phyloP scores from a whole-genome alignment of 148 eudicot species.

The Polygonum aviculare region DNA sequence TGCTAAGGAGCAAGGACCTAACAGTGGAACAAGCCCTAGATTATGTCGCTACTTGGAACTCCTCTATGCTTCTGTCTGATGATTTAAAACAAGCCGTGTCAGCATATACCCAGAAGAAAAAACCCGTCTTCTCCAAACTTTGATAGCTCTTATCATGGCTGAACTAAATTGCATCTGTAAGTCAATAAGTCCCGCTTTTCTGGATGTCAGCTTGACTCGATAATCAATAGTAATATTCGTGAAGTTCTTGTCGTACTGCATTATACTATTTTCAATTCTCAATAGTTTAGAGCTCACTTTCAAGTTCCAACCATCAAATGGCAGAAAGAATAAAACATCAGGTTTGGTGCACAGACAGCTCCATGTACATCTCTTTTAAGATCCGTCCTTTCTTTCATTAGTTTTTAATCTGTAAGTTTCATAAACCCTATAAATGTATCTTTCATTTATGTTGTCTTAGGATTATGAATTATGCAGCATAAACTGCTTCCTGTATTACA shows the following conservation, averaged over 20 bases:
- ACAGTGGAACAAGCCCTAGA: slow-evolving; percentile 78
- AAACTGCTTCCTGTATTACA: not conserved
- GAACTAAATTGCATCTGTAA: not conserved
- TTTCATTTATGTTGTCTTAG: not conserved
- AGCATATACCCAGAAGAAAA: slow-evolving; percentile 53
- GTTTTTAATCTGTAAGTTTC: not conserved
- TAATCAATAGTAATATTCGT: too few relatives aligned
- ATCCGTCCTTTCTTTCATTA: not conserved
- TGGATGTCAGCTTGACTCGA: not conserved
- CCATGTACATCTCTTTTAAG: not conserved
- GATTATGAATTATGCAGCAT: not conserved
- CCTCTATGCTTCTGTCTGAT: slow-evolving; percentile 66
- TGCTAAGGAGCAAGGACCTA: slow-evolving; percentile 54
- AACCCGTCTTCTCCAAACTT: slow-evolving; percentile 68
- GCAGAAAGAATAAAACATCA: not conserved
- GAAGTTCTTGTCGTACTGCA: not conserved
- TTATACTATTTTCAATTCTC: not conserved
- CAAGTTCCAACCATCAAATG: not conserved
- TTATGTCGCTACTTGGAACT: slow-evolving; percentile 94
- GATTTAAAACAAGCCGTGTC: slow-evolving; percentile 55
- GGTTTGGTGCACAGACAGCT: too few relatives aligned
- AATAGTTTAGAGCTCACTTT: not conserved
- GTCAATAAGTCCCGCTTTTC: not conserved
- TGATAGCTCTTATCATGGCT: slow-evolving; percentile 18
- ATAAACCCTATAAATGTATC: not conserved